phyloP scores from a whole-genome alignment of 1,284 basidiomycete species.

The Hymenochaete sp. region DNA sequence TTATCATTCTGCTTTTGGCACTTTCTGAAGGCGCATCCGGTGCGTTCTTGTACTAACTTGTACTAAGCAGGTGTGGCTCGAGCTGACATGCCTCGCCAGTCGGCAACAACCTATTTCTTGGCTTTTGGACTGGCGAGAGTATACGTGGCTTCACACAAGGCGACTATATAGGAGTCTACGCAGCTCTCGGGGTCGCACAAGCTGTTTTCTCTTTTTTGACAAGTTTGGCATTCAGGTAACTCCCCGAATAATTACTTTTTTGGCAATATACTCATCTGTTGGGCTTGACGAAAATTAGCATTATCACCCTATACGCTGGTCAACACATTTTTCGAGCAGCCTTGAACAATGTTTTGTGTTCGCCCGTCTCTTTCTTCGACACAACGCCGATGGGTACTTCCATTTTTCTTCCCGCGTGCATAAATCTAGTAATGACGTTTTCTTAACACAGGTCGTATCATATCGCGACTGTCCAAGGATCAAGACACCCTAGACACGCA shows the following conservation, averaged over 20 bases:
- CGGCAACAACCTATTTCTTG: constrained; percentile 33
- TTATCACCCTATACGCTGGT: constrained; percentile 50
- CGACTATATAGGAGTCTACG: constrained; percentile 66
- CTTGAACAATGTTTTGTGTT: constrained; percentile 47
- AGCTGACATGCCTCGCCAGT: too few species aligned
- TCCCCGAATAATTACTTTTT: neutral
- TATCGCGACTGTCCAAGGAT: constrained; percentile 55
- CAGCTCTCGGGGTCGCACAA: constrained; percentile 46
- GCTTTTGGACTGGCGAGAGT: constrained; percentile 32
- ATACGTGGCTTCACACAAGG: constrained; percentile 42
- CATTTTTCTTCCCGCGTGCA: too few species aligned
- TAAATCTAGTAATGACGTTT: constrained; percentile 23
- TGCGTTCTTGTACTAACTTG: too few species aligned
- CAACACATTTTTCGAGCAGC: constrained; percentile 52
- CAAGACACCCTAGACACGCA: constrained; percentile 50
- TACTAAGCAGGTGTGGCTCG: too few species aligned
- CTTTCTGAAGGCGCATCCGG: constrained; percentile 22
- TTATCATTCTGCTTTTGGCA: constrained; percentile 19
- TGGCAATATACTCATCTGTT: constrained; percentile 12
- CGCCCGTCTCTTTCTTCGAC: constrained; percentile 75
- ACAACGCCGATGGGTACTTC: constrained; percentile 67
- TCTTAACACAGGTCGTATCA: constrained; percentile 38
- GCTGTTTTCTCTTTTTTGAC: constrained; percentile 49
- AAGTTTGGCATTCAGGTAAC: constrained; percentile 44
- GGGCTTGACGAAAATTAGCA: too few species aligned